These are phyloP conservation scores for Saturnispora sanitii DNA, from an alignment of 805 yeast genomes.

Conservation along the genomic window DNA sequence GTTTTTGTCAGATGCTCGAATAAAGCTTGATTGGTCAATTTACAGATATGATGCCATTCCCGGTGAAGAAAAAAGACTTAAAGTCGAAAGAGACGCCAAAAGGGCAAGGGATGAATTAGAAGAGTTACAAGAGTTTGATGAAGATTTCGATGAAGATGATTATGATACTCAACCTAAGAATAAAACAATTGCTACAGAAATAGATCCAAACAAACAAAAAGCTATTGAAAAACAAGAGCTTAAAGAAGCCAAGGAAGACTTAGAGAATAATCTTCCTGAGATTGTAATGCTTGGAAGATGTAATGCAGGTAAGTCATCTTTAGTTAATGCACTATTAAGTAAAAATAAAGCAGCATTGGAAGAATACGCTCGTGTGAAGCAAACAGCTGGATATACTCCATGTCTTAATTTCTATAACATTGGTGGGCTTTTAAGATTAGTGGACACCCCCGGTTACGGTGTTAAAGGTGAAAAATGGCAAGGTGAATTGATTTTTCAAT, in stretches of 20 bases:
- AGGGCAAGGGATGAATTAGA: constrained; percentile 4
- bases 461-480: constrained; percentile 52
- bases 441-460: constrained; percentile 93
- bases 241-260: constrained; percentile 21
- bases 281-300: constrained; percentile 68
- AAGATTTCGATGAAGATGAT: constrained; percentile 7
- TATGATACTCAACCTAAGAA: not conserved
- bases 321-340: constrained; percentile 52
- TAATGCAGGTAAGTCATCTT: constrained; percentile 78
- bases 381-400: constrained; percentile 35
- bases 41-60: constrained; percentile 47
- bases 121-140: constrained; percentile 4
- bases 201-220: constrained; percentile 23
- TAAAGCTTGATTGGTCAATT: constrained; percentile 52
- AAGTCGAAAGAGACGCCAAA: not conserved
- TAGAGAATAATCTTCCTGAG: constrained; percentile 48
- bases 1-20: constrained; percentile 39
- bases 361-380: constrained; percentile 35
- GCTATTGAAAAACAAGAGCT: constrained; percentile 19
- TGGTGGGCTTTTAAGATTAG: constrained; percentile 51
- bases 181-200: not conserved
- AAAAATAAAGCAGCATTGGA: constrained; percentile 20
- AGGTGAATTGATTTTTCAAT: constrained; percentile 59
- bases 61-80: constrained; percentile 30
- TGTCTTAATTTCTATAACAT: constrained; percentile 65